Conservation (phyloP, 148 eudicot genomes). For the Nyssa sinensis region DNA sequence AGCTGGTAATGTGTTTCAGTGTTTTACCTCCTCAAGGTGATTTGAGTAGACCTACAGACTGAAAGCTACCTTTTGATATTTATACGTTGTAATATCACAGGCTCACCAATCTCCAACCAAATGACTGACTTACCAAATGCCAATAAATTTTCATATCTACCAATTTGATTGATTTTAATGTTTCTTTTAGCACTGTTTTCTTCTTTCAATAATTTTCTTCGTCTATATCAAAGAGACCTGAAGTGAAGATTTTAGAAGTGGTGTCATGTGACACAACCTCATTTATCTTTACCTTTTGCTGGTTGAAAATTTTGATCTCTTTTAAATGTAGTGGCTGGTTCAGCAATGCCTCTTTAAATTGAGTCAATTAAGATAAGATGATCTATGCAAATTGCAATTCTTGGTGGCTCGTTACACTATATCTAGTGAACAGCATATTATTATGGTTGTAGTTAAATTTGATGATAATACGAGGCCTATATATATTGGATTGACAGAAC, state of each 20-base stretch:
- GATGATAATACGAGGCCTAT: not conserved
- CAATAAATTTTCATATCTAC: not conserved
- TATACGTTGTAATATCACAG: constrained; percentile 1
- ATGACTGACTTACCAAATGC: not conserved
- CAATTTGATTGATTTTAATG: not conserved
- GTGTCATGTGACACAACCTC: not conserved
- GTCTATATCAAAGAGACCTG: not conserved
- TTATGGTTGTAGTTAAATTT: not conserved
- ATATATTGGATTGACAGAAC: constrained; percentile 6
- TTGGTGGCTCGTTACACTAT: not conserved
- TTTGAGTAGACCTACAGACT: not conserved
- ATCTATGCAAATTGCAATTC: not conserved
- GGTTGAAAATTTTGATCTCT: not conserved
- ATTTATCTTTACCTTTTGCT: not conserved
- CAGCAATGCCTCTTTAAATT: not conserved
- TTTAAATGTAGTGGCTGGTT: not conserved
- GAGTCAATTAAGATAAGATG: not conserved
- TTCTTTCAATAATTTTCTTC: not conserved
- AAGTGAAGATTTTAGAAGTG: not conserved
- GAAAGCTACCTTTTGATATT: not conserved
- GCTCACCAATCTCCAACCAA: not conserved
- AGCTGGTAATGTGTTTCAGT: constrained; percentile 52
- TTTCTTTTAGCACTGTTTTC: not conserved
- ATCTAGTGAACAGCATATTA: not conserved
- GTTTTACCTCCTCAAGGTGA: constrained; percentile 8